Evolutionary conservation across 495 filamentous ascomycete species (phyloP), one percentile per base, ranked within the genome.

Genomic region (Aspergillus coremiiformis): DNA sequence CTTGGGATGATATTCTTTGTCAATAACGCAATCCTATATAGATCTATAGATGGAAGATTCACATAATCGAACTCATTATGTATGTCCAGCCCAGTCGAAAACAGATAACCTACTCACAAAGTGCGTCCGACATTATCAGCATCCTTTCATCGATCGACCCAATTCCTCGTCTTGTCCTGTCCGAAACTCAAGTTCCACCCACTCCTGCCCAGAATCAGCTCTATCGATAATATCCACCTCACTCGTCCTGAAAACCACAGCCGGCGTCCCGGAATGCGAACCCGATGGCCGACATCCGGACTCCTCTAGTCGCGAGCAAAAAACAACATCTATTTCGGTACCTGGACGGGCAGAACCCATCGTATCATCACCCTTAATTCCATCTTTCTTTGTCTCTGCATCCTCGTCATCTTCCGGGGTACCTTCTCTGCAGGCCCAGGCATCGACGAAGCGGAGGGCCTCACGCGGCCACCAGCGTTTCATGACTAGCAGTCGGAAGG

Each of bases 381-480:
- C 51, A 15, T 59, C 45, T n/a, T 50, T 44, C 47, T 49, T 46
- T 3, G 52, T 32, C 22, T 39, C 49, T 46, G 57, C 57, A 44
- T 81, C 76, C 54, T 83, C 78, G 47, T 80, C 78, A 53, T 80
- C 80, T 56, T 85, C 82, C 0, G 78, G 81, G 0, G 77, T 82
- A 0, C 84, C 83, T 45, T 82, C 77, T 24, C 77, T 74, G 64
- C 84, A 87, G n/a, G 84, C 82, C 84, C 84, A 86, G 4, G 75
- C 74, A 64, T 88, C 82, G 5, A 88, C 83, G 66, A 77, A 82
- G 35, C 76, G 65, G 45, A 87, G 70, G 5, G 77, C 78, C 49
- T 85, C 82, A 35, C 75, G 70, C 1, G 68, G 72, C 83, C 83
- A 87, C 52, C 82, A 71, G 22, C 64, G 69, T 49, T 83, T 84